phyloP scores from a whole-genome alignment of 2,329 filamentous ascomycete species.

The Lachnellula arida region DNA sequence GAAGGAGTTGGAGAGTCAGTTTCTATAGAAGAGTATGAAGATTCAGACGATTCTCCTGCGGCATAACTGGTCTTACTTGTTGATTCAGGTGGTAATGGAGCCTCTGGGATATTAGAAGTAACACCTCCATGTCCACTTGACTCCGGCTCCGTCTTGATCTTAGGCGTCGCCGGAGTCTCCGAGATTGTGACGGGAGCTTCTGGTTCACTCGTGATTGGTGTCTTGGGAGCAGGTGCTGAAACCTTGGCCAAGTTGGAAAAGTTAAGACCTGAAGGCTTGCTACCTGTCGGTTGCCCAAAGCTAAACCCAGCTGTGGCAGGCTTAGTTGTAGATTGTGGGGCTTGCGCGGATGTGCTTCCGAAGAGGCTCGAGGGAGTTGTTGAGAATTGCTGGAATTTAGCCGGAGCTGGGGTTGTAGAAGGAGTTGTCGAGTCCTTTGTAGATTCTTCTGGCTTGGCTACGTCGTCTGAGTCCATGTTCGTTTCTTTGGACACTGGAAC shows the following conservation, averaged over 20 bases:
- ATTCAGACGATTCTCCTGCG: conserved; percentile 37
- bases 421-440: conserved; percentile 21
- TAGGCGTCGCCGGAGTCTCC: conserved; percentile 17
- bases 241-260: conserved; percentile 14
- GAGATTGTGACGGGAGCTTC: conserved; percentile 2
- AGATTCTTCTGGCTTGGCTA: conserved; percentile 10
- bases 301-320: conserved; percentile 17
- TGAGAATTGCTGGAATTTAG: conserved; percentile 16
- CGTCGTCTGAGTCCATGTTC: conserved; percentile 42
- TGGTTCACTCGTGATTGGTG: conserved; percentile 8
- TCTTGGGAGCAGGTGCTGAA: conserved; percentile 15
- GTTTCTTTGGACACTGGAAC: conserved; percentile 41
- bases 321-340: conserved; percentile 7
- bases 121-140: conserved; percentile 14
- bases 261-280: conserved; percentile 15
- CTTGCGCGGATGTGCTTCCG: conserved; percentile 5
- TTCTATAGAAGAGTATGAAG: conserved; percentile 32
- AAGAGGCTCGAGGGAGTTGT: conserved; percentile 10
- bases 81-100: conserved; percentile 42
- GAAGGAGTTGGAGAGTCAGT: conserved; percentile 39
- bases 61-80: conserved; percentile 33
- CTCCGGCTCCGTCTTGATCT: conserved; percentile 26
- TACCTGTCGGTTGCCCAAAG: conserved; percentile 20
- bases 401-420: conserved; percentile 21
- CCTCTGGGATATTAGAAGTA: conserved; percentile 28